These are phyloP conservation scores for Leishmania braziliensis DNA, from an alignment of 208 protist species.

Conservation along the genomic window DNA sequence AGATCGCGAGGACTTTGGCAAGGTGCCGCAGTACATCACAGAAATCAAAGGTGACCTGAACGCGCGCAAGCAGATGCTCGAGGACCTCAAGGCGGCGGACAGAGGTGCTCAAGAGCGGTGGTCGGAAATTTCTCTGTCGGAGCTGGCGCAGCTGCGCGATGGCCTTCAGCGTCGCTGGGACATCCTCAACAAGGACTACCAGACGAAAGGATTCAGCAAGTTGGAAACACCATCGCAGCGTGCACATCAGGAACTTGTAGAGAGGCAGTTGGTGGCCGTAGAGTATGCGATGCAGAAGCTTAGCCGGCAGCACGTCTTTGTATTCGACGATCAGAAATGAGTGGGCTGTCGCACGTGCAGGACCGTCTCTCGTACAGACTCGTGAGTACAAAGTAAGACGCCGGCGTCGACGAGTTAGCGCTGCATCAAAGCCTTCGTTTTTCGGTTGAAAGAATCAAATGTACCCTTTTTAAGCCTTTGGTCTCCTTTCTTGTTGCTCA, in stretches of 20 bases:
- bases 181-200: slow-evolving; percentile 90
- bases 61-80: slow-evolving; percentile 30
- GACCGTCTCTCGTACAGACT: not conserved
- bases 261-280: slow-evolving; percentile 81
- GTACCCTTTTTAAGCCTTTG: not conserved
- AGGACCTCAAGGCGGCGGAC: slow-evolving; percentile 16
- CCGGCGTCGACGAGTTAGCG: not conserved
- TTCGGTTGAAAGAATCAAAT: not conserved
- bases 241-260: slow-evolving; percentile 73
- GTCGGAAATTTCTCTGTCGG: slow-evolving; percentile 74
- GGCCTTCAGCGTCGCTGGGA: slow-evolving; percentile 93
- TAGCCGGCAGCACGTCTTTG: slow-evolving; percentile 78
- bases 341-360: not conserved
- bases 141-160: slow-evolving; percentile 79
- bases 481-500: not conserved
- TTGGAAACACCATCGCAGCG: slow-evolving; percentile 91
- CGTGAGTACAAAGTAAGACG: not conserved
- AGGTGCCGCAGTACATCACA: slow-evolving; percentile 90
- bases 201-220: slow-evolving; percentile 92
- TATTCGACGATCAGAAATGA: slow-evolving; percentile 85
- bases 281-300: slow-evolving; percentile 92
- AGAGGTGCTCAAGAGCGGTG: slow-evolving; percentile 67
- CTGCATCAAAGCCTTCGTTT: not conserved
- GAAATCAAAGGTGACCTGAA: slow-evolving; percentile 91
- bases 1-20: slow-evolving; percentile 84